Conservation (phyloP, 345 rosid species). For the Syzygium aromaticum region DNA sequence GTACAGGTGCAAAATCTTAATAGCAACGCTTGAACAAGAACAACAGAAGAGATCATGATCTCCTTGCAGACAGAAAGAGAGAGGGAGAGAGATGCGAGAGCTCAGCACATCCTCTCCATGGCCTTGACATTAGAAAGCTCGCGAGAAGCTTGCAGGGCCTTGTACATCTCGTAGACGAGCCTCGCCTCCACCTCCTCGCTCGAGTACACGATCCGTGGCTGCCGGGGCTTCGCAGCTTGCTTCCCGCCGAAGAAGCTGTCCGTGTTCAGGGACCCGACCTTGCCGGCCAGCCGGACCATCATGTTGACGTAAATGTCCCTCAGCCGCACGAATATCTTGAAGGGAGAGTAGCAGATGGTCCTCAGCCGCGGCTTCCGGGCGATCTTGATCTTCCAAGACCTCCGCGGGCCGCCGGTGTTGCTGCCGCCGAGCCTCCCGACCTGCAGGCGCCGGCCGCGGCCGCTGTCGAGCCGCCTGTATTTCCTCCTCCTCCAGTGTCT, state of each 20-base stretch:
- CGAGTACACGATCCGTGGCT: background rate
- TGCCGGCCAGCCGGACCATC: conserved; percentile 11
- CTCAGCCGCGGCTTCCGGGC: background rate
- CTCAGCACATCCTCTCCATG: background rate
- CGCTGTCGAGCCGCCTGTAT: background rate
- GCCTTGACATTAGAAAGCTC: background rate
- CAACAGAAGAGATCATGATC: background rate
- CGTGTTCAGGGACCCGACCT: conserved; percentile 3
- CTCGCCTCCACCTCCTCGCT: conserved; percentile 2
- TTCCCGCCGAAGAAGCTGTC: conserved; percentile 1
- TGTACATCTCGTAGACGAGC: conserved; percentile 10
- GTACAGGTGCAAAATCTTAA: background rate
- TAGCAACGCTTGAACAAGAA: background rate
- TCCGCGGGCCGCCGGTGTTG: background rate
- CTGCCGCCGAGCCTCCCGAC: conserved; percentile 5
- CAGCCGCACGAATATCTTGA: conserved; percentile 1
- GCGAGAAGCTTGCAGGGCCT: conserved; percentile 6
- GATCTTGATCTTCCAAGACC: conserved; percentile 7
- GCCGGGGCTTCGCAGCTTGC: conserved; percentile 1
- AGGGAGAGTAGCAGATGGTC: background rate
- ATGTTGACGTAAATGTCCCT: conserved; percentile 5
- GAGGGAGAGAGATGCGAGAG: background rate
- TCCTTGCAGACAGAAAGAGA: background rate
- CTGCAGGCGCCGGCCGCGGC: background rate
- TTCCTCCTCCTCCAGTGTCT: conserved; percentile 5